These are phyloP conservation scores for Candida sanyaensis DNA, from an alignment of 1,139 yeast species.

Conservation along the genomic window DNA sequence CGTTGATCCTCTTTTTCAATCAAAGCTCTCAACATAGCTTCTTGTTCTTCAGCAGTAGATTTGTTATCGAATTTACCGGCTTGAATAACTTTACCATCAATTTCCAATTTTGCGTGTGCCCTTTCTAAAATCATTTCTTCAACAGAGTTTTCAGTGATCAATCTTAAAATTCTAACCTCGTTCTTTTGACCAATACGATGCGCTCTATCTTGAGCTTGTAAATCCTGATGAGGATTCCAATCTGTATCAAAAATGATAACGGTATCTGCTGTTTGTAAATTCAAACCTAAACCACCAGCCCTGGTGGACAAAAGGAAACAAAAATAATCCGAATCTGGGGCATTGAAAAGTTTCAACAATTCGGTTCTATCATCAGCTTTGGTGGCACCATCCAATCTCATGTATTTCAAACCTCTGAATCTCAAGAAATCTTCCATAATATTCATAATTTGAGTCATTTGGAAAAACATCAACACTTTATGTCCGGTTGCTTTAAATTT, in stretches of 20 bases:
- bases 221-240: slow-evolving; percentile 93
- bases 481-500: slow-evolving; percentile 77
- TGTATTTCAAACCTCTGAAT: slow-evolving; percentile 61
- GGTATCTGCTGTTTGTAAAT: slow-evolving; percentile 85
- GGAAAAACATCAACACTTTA: slow-evolving; percentile 78
- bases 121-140: slow-evolving; percentile 82
- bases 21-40: slow-evolving; percentile 68
- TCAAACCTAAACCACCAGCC: slow-evolving; percentile 89
- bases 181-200: slow-evolving; percentile 90
- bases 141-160: slow-evolving; percentile 79
- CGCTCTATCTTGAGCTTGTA: slow-evolving; percentile 90
- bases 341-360: slow-evolving; percentile 70
- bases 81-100: slow-evolving; percentile 86
- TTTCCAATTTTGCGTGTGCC: slow-evolving; percentile 80
- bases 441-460: slow-evolving; percentile 89
- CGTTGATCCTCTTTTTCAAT: slow-evolving; percentile 70
- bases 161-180: slow-evolving; percentile 77
- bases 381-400: slow-evolving; percentile 82
- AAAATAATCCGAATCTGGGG: slow-evolving; percentile 70
- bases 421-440: slow-evolving; percentile 85
- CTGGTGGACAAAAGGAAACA: slow-evolving; percentile 80
- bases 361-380: slow-evolving; percentile 81
- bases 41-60: slow-evolving; percentile 82
- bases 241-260: slow-evolving; percentile 87
- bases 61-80: slow-evolving; percentile 87